Conservation (phyloP, 73 alveolate genomes). For the Effrenium voratum region DNA sequence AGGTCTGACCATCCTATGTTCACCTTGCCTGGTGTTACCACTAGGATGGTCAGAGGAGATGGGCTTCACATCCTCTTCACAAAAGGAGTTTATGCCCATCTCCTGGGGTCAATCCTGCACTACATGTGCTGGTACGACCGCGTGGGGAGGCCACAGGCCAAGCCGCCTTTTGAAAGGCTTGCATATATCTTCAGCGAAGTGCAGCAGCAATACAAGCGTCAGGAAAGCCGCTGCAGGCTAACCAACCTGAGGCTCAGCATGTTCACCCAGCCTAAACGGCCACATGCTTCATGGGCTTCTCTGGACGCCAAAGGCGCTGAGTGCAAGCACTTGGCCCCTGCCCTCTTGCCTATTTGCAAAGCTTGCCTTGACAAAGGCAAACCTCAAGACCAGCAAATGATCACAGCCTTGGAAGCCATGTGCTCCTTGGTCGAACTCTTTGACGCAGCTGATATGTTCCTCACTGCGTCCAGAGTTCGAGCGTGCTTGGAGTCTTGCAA, state of each 20-base stretch:
- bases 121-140: not conserved
- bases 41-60: slow-evolving; percentile 24
- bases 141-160: not conserved
- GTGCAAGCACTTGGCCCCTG: slow-evolving; percentile 27
- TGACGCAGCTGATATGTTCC: slow-evolving; percentile 21
- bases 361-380: not conserved
- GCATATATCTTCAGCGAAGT: not conserved
- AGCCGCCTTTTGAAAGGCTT: not conserved
- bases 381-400: not conserved
- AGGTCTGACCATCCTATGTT: not conserved
- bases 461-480: not conserved
- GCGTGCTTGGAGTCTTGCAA: not conserved
- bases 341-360: not conserved
- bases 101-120: slow-evolving; percentile 21
- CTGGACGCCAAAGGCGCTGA: slow-evolving; percentile 1
- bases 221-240: not conserved
- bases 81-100: not conserved
- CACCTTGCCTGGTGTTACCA: too few species aligned
- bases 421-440: not conserved
- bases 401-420: not conserved
- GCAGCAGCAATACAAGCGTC: not conserved
- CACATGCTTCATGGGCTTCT: not conserved
- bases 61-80: not conserved
- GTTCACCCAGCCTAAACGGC: slow-evolving; percentile 26
- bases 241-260: slow-evolving; percentile 12